phyloP scores from a whole-genome alignment of 768 basidiomycete species.

The Gloeophyllum trabeum region DNA sequence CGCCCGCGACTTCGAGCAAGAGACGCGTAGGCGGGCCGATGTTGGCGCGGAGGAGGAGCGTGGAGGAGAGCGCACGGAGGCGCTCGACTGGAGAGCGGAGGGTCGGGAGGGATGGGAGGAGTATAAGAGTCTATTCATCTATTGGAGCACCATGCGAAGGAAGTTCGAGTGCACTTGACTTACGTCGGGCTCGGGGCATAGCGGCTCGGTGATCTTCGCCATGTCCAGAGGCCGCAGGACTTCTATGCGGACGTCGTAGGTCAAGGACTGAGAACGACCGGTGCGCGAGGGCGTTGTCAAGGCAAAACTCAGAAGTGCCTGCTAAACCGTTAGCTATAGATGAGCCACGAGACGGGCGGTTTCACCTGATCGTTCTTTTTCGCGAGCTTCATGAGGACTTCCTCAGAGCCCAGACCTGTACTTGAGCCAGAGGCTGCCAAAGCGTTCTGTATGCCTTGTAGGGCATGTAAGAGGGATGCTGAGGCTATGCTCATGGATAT shows the following conservation, averaged over 20 bases:
- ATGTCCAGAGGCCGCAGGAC: constrained; percentile 70
- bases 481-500: constrained; percentile 66
- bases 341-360: too few relatives aligned
- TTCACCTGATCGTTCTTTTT: constrained; percentile 79
- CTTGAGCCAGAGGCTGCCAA: constrained; percentile 2
- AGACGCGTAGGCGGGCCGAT: constrained; percentile 12
- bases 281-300: constrained; percentile 55
- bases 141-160: background rate
- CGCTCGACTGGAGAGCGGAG: constrained; percentile 74
- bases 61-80: constrained; percentile 56
- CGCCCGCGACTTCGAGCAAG: background rate
- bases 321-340: background rate
- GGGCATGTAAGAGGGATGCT: constrained; percentile 64
- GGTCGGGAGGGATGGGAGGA: constrained; percentile 65
- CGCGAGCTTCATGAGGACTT: constrained; percentile 74
- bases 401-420: constrained; percentile 27
- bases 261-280: constrained; percentile 52
- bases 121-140: constrained; percentile 61
- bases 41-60: constrained; percentile 61
- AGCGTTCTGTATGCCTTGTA: constrained; percentile 36
- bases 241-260: constrained; percentile 76
- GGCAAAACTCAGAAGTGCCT: constrained; percentile 46
- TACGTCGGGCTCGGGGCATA: constrained; percentile 83
- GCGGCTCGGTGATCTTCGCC: constrained; percentile 60
- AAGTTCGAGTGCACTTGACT: constrained; percentile 12